Evolutionary conservation across 805 yeast genomes (phyloP).

Genomic region (Ogataea chonburiensis): DNA sequence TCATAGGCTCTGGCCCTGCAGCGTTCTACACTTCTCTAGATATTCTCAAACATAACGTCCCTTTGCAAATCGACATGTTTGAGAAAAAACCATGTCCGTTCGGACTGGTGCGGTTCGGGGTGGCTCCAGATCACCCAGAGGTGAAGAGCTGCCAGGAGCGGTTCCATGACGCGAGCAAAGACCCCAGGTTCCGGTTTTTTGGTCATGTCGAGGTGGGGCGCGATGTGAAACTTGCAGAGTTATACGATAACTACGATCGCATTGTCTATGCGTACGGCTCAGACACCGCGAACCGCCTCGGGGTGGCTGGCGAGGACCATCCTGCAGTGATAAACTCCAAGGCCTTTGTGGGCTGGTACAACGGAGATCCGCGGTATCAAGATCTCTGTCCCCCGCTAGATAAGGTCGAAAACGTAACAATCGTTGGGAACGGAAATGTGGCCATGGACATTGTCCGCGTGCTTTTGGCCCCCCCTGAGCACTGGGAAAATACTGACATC

Average conservation of each 20-base stretch:
- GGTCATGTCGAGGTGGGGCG: slow-evolving; percentile 75
- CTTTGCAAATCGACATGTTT: slow-evolving; percentile 61
- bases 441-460: slow-evolving; percentile 89
- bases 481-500: slow-evolving; percentile 74
- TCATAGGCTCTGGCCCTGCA: slow-evolving; percentile 95
- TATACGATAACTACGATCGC: slow-evolving; percentile 62
- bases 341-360: slow-evolving; percentile 94
- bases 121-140: slow-evolving; percentile 99
- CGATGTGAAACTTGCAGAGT: slow-evolving; percentile 50
- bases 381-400: slow-evolving; percentile 56
- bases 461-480: slow-evolving; percentile 53
- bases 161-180: slow-evolving; percentile 49
- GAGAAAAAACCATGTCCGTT: slow-evolving; percentile 87
- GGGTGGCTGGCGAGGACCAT: slow-evolving; percentile 58
- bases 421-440: slow-evolving; percentile 97
- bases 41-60: slow-evolving; percentile 43
- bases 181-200: slow-evolving; percentile 49
- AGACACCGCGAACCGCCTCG: slow-evolving; percentile 50
- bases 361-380: slow-evolving; percentile 72
- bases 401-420: slow-evolving; percentile 61
- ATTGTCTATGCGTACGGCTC: slow-evolving; percentile 85
- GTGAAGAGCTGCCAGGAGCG: slow-evolving; percentile 84
- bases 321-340: slow-evolving; percentile 78
- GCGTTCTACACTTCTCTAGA: slow-evolving; percentile 88
- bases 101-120: slow-evolving; percentile 91